Conservation (phyloP, 352 stramenopile genomes). For the Phytophthora syringae region DNA sequence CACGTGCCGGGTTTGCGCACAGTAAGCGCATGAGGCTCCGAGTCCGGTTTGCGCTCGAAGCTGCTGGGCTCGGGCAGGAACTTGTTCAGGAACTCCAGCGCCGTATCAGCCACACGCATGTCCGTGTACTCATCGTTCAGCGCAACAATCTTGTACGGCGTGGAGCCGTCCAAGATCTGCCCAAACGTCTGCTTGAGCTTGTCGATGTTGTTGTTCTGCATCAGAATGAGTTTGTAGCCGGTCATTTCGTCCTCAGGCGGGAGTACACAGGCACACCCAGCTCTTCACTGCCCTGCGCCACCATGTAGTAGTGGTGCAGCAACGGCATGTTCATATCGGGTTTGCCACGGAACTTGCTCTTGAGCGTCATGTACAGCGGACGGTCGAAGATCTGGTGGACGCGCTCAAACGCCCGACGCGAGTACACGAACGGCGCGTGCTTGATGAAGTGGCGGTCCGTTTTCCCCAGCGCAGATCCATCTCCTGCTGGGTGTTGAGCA, state of each 20-base stretch:
- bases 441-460: conserved; percentile 88
- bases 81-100: conserved; percentile 70
- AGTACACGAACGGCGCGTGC: conserved; percentile 90
- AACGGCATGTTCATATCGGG: conserved; percentile 90
- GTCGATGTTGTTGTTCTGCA: conserved; percentile 84
- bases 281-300: conserved; percentile 78
- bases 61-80: conserved; percentile 75
- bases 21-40: conserved; percentile 52
- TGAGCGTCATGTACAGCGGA: conserved; percentile 82
- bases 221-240: conserved; percentile 86
- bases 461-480: conserved; percentile 88
- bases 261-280: conserved; percentile 81
- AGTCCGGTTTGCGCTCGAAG: conserved; percentile 67
- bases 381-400: conserved; percentile 90
- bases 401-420: conserved; percentile 81
- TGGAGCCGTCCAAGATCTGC: conserved; percentile 66
- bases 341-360: conserved; percentile 86
- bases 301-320: conserved; percentile 90
- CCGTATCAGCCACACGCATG: conserved; percentile 76
- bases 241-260: conserved; percentile 79
- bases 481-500: conserved; percentile 89
- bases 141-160: conserved; percentile 80
- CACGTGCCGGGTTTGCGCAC: conserved; percentile 71
- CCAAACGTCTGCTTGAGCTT: conserved; percentile 75
- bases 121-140: conserved; percentile 90